phyloP scores from a whole-genome alignment of 2,329 filamentous ascomycete species.

The Lecanicillium sp. region DNA sequence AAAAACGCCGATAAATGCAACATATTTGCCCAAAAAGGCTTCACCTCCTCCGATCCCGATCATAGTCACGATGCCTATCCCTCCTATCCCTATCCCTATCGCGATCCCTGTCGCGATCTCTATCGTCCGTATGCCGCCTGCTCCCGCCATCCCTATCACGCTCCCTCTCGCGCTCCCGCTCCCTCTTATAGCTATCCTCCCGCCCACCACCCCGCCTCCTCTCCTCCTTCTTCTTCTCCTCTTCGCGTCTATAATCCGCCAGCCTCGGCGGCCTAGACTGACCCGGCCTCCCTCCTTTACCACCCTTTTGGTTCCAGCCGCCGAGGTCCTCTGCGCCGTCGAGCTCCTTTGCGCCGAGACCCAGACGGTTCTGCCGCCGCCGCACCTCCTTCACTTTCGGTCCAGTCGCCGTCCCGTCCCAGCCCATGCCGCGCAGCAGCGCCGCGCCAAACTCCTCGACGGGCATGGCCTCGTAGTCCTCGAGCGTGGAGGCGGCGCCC shows the following conservation, averaged over 20 bases:
- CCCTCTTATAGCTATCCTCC: slow-evolving; percentile 40
- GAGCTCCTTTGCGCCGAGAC: slow-evolving; percentile 80
- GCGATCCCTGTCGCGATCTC: slow-evolving; percentile 27
- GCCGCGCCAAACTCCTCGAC: slow-evolving; percentile 94
- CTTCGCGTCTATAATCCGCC: slow-evolving; percentile 40
- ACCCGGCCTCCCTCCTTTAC: slow-evolving; percentile 16
- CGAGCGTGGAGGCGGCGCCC: slow-evolving; percentile 67
- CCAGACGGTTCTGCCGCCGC: slow-evolving; percentile 71
- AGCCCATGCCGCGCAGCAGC: slow-evolving; percentile 87
- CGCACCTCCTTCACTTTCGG: slow-evolving; percentile 54
- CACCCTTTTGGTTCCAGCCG: slow-evolving; percentile 67
- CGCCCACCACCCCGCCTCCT: slow-evolving; percentile 33
- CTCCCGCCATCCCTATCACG: slow-evolving; percentile 24
- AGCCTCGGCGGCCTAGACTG: slow-evolving; percentile 34
- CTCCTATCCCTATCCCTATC: slow-evolving; percentile 25
- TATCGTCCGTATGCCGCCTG: slow-evolving; percentile 30
- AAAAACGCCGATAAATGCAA: slow-evolving; percentile 12
- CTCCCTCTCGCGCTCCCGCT: slow-evolving; percentile 35
- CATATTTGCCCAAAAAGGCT: slow-evolving; percentile 5
- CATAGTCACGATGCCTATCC: slow-evolving; percentile 15
- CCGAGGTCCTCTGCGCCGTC: slow-evolving; percentile 66
- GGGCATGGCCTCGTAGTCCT: slow-evolving; percentile 81
- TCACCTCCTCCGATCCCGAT: slow-evolving; percentile 17
- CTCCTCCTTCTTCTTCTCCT: slow-evolving; percentile 36
- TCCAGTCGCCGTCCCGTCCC: slow-evolving; percentile 63